Percentiles rank a stretch among this genome's conserved stretches.
Evolutionary conservation across 208 protist species (phyloP).

Genomic region (Trypanosoma avium): DNA sequence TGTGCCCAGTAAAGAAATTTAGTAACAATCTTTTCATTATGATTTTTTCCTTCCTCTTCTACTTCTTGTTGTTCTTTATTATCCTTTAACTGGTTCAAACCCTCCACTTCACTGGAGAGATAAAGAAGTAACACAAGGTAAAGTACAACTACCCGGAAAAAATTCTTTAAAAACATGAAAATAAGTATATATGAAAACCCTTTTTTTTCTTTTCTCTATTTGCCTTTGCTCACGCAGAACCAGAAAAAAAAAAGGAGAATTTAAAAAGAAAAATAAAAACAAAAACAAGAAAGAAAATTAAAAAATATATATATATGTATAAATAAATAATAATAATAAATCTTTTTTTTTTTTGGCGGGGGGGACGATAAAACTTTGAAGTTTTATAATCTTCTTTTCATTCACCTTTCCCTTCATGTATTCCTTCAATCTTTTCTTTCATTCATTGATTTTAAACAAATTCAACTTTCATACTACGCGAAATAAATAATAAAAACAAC

Average conservation of each 20-base stretch:
- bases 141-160: too few species aligned
- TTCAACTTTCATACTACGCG: too few species aligned
- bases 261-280: not conserved
- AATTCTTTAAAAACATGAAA: too few species aligned
- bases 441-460: too few species aligned
- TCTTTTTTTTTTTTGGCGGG: too few species aligned
- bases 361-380: too few species aligned
- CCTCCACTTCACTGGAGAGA: not conserved
- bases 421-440: too few species aligned
- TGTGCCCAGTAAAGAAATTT: conserved; percentile 8
- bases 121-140: not conserved
- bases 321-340: too few species aligned
- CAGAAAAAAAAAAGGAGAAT: conserved; percentile 9
- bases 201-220: not conserved
- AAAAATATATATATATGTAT: not conserved
- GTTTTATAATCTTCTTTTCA: too few species aligned
- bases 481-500: conserved; percentile 7
- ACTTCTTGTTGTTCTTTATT: not conserved
- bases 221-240: not conserved
- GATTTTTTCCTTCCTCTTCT: not conserved
- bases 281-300: conserved; percentile 4
- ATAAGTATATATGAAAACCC: too few species aligned
- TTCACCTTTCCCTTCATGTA: too few species aligned
- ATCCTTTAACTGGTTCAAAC: too few species aligned
- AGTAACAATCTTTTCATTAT: not conserved